Conservation (phyloP, 1,284 basidiomycete genomes). For the Melampsora americana region DNA sequence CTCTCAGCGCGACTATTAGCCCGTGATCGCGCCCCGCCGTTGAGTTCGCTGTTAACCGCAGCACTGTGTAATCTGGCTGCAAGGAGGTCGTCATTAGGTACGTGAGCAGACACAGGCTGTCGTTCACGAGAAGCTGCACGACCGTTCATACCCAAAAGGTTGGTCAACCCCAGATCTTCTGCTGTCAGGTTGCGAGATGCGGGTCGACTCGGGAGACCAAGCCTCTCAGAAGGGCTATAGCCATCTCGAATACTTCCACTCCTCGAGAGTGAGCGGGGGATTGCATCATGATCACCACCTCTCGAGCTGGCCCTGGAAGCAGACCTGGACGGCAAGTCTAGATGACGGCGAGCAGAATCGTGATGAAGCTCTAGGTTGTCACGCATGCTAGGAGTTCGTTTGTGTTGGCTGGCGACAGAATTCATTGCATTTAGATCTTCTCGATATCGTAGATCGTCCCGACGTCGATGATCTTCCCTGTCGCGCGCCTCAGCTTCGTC, state of each 20-base stretch:
- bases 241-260: constrained; percentile 24
- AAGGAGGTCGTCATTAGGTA: constrained; percentile 4
- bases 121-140: neutral
- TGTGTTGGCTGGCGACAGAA: neutral
- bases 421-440: neutral
- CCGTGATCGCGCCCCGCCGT: constrained; percentile 28
- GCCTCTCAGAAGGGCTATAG: constrained; percentile 6
- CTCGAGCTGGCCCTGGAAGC: constrained; percentile 20
- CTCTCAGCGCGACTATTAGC: constrained; percentile 25
- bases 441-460: neutral
- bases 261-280: constrained; percentile 31
- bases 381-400: constrained; percentile 31
- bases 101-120: neutral
- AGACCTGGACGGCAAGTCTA: constrained; percentile 1
- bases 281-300: constrained; percentile 23
- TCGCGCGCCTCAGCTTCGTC: too few relatives aligned
- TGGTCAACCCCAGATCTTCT: constrained; percentile 35
- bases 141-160: neutral
- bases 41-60: constrained; percentile 34
- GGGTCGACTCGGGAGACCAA: constrained; percentile 34
- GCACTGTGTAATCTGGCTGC: constrained; percentile 33
- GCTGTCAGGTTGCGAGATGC: constrained; percentile 39
- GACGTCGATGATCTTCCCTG: too few relatives aligned
- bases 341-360: constrained; percentile 9
- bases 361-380: constrained; percentile 30